These are phyloP conservation scores for Carex cristatella DNA, from an alignment of 176 grass and related monocot genomes.

Conservation along the genomic window DNA sequence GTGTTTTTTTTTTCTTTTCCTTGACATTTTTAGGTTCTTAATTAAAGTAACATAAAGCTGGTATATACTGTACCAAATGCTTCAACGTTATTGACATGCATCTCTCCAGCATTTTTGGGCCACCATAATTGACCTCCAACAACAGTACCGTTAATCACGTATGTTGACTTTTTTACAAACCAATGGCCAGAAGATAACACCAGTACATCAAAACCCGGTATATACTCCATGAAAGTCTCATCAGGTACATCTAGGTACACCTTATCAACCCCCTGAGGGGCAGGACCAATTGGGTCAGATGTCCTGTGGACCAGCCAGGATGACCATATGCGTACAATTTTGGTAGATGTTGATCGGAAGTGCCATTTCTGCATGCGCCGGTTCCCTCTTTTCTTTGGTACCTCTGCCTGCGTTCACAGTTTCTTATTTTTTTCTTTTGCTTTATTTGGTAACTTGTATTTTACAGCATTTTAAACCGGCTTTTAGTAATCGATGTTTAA, in stretches of 20 bases:
- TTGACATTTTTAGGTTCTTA: neutral
- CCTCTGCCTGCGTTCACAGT: constrained; percentile 51
- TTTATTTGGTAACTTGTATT: neutral
- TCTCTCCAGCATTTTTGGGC: constrained; percentile 52
- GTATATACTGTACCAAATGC: constrained; percentile 46
- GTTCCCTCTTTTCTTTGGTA: constrained; percentile 67
- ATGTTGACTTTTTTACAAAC: constrained; percentile 81
- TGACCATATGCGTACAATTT: constrained; percentile 79
- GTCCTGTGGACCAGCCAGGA: constrained; percentile 80
- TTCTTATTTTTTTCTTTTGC: neutral
- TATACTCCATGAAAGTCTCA: constrained; percentile 67
- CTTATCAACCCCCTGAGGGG: constrained; percentile 61
- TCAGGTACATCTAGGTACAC: constrained; percentile 82
- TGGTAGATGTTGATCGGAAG: constrained; percentile 76
- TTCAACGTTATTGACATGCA: constrained; percentile 70
- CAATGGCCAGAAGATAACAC: constrained; percentile 91
- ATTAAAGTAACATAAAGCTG: neutral
- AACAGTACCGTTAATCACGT: constrained; percentile 48
- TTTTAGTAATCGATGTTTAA: neutral
- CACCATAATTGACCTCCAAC: constrained; percentile 92
- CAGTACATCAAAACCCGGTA: constrained; percentile 80
- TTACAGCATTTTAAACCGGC: neutral
- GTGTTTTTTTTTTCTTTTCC: neutral
- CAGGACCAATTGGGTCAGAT: constrained; percentile 41
- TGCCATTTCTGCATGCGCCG: constrained; percentile 57